phyloP scores from a whole-genome alignment of 208 protist genomes.

The Eutreptiella sp. region DNA sequence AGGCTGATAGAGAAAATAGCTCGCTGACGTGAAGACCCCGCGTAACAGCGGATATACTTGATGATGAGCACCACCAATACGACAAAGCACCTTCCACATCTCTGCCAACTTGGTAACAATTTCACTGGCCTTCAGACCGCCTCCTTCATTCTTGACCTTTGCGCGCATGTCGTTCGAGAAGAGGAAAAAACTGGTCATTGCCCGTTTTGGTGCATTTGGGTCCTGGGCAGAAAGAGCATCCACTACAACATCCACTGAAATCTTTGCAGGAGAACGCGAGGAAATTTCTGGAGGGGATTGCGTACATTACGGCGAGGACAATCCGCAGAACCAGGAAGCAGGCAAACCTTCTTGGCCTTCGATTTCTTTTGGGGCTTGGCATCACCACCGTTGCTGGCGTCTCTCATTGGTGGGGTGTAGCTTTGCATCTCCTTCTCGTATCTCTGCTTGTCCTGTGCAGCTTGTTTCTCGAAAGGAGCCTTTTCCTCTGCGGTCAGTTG shows the following conservation, averaged over 20 bases:
- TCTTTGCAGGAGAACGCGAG: too few species aligned
- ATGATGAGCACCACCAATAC: too few species aligned
- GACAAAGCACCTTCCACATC: too few species aligned
- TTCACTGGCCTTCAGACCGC: too few species aligned
- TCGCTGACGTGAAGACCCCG: too few species aligned
- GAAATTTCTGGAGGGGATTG: too few species aligned
- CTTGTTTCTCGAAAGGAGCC: constrained; percentile 65
- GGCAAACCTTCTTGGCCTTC: constrained; percentile 15
- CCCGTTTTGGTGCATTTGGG: constrained; percentile 28
- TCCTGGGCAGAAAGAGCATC: constrained; percentile 28
- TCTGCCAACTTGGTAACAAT: too few species aligned
- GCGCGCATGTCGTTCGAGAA: constrained; percentile 12
- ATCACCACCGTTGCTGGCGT: not conserved
- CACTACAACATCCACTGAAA: too few species aligned
- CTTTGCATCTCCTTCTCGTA: constrained; percentile 65
- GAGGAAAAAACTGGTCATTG: constrained; percentile 27
- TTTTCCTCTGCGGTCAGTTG: constrained; percentile 53
- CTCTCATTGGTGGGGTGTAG: constrained; percentile 46
- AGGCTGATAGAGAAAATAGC: too few species aligned
- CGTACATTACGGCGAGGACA: too few species aligned
- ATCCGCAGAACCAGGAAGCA: too few species aligned
- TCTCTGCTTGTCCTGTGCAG: constrained; percentile 64
- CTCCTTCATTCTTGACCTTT: constrained; percentile 23
- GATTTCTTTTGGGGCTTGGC: not conserved
- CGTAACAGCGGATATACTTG: too few species aligned